Conservation (phyloP, 208 protist genomes). For the Wallacemonas rigidus region DNA sequence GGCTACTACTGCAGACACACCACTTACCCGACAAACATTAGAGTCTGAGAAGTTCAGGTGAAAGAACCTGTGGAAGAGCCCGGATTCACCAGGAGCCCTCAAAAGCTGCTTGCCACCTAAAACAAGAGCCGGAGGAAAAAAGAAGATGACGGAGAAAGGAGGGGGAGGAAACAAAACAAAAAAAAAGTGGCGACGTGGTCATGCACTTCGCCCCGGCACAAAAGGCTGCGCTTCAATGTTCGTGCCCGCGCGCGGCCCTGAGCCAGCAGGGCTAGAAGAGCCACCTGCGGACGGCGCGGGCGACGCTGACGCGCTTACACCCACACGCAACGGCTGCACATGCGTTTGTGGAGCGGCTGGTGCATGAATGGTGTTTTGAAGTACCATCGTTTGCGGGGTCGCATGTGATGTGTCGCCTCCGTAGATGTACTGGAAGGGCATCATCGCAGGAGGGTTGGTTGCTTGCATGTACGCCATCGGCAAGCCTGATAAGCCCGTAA, state of each 20-base stretch:
- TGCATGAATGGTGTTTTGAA: conserved; percentile 2
- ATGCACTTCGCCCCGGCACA: conserved; percentile 34
- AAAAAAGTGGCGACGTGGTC: conserved; percentile 9
- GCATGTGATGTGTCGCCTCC: background rate
- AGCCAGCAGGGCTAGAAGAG: background rate
- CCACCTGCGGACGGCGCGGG: conserved; percentile 10
- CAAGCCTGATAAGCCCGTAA: conserved; percentile 11
- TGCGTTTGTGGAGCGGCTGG: background rate
- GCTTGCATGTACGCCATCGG: conserved; percentile 18
- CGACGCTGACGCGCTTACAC: conserved; percentile 16
- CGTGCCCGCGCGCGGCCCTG: conserved; percentile 43
- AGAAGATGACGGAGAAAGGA: background rate
- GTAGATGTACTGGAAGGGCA: conserved; percentile 34
- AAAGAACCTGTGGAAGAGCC: too few relatives aligned
- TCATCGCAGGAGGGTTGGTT: background rate
- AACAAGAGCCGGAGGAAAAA: background rate
- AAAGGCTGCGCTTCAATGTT: conserved; percentile 77
- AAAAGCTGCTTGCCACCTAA: too few relatives aligned
- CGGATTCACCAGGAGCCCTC: too few relatives aligned
- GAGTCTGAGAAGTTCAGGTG: too few relatives aligned
- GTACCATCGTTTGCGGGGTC: background rate
- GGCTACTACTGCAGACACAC: too few relatives aligned
- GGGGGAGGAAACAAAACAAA: conserved; percentile 4
- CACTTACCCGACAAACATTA: too few relatives aligned
- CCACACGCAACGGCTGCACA: conserved; percentile 13